phyloP scores from a whole-genome alignment of 192 early-diverging fungal genomes.

The Rhizophagus sp. region DNA sequence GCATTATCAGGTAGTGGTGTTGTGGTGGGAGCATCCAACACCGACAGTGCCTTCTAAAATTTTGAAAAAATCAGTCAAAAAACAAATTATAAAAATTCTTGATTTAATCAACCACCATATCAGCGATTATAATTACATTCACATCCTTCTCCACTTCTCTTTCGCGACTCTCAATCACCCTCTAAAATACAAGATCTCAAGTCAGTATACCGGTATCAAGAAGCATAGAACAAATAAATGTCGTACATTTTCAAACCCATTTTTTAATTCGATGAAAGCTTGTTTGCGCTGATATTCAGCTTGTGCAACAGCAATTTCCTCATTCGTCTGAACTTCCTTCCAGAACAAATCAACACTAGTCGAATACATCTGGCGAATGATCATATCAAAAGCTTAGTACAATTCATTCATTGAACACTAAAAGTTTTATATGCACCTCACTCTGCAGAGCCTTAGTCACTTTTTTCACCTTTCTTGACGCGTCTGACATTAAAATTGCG shows the following conservation, averaged over 20 bases:
- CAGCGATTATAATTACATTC: conserved; percentile 15
- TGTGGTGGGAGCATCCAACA: not conserved
- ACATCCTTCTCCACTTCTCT: conserved; percentile 1
- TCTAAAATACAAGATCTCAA: conserved; percentile 10
- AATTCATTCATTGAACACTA: too few species aligned
- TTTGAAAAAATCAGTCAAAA: conserved; percentile 11
- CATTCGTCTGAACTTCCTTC: too few species aligned
- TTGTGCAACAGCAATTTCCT: too few species aligned
- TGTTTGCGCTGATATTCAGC: too few species aligned
- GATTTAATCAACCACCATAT: conserved; percentile 19
- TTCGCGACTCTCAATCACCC: conserved; percentile 2
- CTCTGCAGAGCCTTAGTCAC: not conserved
- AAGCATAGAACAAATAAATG: too few species aligned
- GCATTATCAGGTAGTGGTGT: not conserved
- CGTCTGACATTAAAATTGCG: not conserved
- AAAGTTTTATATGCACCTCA: not conserved
- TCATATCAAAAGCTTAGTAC: too few species aligned
- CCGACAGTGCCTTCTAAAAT: conserved; percentile 9
- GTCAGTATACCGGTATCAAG: conserved; percentile 1
- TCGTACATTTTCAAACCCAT: too few species aligned
- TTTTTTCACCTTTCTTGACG: not conserved
- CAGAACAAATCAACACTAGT: too few species aligned
- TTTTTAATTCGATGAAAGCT: too few species aligned
- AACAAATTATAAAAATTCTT: not conserved
- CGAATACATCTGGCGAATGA: too few species aligned